Conservation (phyloP, 768 basidiomycete genomes). For the Mycena galopus region DNA sequence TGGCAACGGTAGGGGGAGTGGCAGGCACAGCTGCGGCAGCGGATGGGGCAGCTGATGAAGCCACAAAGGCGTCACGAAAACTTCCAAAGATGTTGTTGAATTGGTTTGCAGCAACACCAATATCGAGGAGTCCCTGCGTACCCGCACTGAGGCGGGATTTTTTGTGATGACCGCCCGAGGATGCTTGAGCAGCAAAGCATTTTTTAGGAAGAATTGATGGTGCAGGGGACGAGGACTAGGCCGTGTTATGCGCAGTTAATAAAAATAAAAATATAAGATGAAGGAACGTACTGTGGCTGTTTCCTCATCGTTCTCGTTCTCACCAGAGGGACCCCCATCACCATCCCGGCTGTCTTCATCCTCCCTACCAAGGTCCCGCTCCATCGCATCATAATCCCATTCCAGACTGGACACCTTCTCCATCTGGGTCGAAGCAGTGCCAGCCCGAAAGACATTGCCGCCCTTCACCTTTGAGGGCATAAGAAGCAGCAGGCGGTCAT, state of each 20-base stretch:
- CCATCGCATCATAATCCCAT: background rate
- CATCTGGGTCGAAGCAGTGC: too few relatives aligned
- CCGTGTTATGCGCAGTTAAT: background rate
- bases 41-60: background rate
- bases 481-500: conserved; percentile 25
- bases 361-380: background rate
- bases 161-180: background rate
- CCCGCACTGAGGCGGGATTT: background rate
- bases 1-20: background rate
- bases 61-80: background rate
- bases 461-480: conserved; percentile 34
- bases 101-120: background rate
- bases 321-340: background rate
- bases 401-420: background rate
- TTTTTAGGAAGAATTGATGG: background rate
- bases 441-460: conserved; percentile 23
- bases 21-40: background rate
- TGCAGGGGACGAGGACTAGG: background rate
- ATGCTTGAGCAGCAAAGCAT: background rate
- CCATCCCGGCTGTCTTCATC: background rate
- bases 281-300: background rate
- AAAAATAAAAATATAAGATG: too few relatives aligned
- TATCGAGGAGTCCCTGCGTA: background rate
- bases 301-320: background rate
- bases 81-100: background rate